Conservation (phyloP, 2,329 filamentous ascomycete species). For the Tricladium varicosporioides region DNA sequence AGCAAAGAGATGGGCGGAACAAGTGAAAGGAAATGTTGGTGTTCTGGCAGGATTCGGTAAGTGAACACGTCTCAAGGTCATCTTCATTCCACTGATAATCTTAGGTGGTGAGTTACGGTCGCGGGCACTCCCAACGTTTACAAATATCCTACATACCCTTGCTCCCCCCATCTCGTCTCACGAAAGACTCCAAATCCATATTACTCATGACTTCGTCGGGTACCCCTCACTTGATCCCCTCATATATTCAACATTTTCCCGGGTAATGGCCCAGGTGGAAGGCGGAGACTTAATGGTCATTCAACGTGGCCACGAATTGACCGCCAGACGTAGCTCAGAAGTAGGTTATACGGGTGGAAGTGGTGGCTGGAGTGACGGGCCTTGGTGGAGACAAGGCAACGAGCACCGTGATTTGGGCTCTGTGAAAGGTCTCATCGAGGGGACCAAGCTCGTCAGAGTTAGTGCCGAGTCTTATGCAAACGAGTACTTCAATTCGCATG, state of each 20-base stretch:
- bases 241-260: conserved; percentile 86
- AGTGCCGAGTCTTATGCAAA: conserved; percentile 83
- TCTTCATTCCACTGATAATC: conserved; percentile 12
- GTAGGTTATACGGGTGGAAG: conserved; percentile 54
- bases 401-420: conserved; percentile 73
- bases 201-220: conserved; percentile 90
- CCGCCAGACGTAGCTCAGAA: conserved; percentile 63
- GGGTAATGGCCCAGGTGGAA: conserved; percentile 98
- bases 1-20: conserved; percentile 92
- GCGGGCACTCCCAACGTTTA: conserved; percentile 90
- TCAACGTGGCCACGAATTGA: conserved; percentile 85
- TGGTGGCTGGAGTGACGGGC: conserved; percentile 85
- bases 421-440: conserved; percentile 78
- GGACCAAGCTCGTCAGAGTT: conserved; percentile 86
- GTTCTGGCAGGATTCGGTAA: conserved; percentile 73
- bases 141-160: conserved; percentile 89
- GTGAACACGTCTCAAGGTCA: conserved; percentile 19
- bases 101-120: conserved; percentile 82
- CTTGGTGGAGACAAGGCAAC: conserved; percentile 84
- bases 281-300: conserved; percentile 92
- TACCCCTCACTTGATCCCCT: conserved; percentile 94
- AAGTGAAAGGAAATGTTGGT: conserved; percentile 86
- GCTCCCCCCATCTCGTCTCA: conserved; percentile 96
- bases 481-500: conserved; percentile 77
- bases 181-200: conserved; percentile 95